A percentile compares a stretch with the other conserved stretches of the same genome.
phyloP scores from a whole-genome alignment of 352 stramenopile species.

The Pythium plurisporium region DNA sequence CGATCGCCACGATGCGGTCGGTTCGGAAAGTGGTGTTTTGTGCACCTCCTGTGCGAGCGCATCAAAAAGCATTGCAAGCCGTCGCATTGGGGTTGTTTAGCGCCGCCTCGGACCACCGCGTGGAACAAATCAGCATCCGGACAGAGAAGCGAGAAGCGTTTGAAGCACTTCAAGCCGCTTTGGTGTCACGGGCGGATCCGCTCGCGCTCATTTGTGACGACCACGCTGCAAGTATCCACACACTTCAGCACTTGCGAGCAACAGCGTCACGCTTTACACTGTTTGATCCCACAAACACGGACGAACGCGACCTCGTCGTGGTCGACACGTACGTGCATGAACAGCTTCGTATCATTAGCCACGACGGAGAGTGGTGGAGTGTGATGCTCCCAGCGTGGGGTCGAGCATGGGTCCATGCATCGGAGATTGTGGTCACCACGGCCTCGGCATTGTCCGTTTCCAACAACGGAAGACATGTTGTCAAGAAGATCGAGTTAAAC shows the following conservation, averaged over 20 bases:
- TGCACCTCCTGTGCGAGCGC: too few relatives aligned
- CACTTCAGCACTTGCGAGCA: neutral
- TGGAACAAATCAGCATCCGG: too few relatives aligned
- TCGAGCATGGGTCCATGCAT: neutral
- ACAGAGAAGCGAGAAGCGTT: too few relatives aligned
- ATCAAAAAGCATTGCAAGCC: too few relatives aligned
- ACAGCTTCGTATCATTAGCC: neutral
- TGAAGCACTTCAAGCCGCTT: neutral
- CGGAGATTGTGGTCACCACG: neutral
- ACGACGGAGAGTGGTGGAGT: neutral
- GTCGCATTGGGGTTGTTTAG: too few relatives aligned
- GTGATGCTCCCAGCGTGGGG: neutral
- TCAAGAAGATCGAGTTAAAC: neutral
- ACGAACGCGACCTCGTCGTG: neutral
- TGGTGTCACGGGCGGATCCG: neutral
- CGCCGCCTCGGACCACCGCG: too few relatives aligned
- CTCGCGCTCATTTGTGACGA: neutral
- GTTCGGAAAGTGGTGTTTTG: too few relatives aligned
- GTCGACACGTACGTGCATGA: neutral
- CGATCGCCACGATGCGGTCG: too few relatives aligned
- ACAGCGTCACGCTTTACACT: neutral
- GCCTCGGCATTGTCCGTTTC: neutral
- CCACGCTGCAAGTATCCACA: neutral
- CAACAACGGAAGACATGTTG: neutral
- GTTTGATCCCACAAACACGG: neutral